Evolutionary conservation across 305 asterid species (phyloP).

Genomic region (Solanum hybrid): DNA sequence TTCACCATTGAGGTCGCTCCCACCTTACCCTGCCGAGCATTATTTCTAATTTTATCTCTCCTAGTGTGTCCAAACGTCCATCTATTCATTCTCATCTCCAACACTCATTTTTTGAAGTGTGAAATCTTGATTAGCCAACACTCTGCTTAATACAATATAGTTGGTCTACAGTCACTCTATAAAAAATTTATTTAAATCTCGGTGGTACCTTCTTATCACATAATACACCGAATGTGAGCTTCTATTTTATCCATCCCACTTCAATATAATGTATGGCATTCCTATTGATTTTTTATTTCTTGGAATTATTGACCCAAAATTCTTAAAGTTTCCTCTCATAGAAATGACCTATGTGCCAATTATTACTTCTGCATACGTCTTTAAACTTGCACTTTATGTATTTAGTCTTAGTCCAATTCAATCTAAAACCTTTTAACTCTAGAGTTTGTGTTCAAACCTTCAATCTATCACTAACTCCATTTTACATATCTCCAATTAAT

Average conservation of each 20-base stretch:
- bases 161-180: background rate
- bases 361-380: background rate
- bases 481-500: background rate
- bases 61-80: background rate
- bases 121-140: background rate
- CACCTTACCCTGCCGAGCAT: background rate
- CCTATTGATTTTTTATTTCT: background rate
- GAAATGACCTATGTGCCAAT: background rate
- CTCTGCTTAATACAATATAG: background rate
- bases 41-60: background rate
- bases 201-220: background rate
- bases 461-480: background rate
- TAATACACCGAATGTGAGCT: background rate
- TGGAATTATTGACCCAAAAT: background rate
- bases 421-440: background rate
- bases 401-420: background rate
- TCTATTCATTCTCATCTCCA: background rate
- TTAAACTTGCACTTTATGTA: background rate
- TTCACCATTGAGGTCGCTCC: background rate
- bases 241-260: background rate
- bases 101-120: background rate
- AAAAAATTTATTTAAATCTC: background rate
- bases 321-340: background rate
- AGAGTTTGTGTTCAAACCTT: background rate
- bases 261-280: background rate